phyloP scores from a whole-genome alignment of 768 basidiomycete genomes.

The Termitomyces sp. region DNA sequence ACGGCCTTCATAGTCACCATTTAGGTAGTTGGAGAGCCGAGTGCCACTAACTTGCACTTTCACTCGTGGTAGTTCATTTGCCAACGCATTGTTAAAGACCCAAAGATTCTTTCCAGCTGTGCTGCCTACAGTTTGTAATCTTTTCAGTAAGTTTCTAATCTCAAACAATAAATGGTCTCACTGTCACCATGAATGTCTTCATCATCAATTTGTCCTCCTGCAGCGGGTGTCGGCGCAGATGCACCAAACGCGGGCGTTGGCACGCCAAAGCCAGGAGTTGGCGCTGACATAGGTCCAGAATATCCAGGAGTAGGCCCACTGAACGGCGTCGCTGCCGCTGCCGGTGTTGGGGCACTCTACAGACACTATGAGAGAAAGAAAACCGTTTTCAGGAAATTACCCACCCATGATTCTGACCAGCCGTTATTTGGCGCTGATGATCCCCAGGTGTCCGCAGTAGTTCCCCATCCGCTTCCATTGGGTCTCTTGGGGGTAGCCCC shows the following conservation, averaged over 20 bases:
- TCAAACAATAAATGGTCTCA: neutral
- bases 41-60: slow-evolving; percentile 14
- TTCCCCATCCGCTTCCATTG: slow-evolving; percentile 22
- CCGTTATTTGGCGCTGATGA: slow-evolving; percentile 13
- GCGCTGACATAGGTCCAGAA: slow-evolving; percentile 12
- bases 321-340: slow-evolving; percentile 31
- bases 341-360: slow-evolving; percentile 50
- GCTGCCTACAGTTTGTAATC: neutral
- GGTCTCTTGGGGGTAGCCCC: slow-evolving; percentile 38
- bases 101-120: slow-evolving; percentile 11
- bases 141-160: neutral
- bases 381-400: neutral
- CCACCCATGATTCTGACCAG: slow-evolving; percentile 19
- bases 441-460: slow-evolving; percentile 15
- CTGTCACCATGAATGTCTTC: neutral
- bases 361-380: slow-evolving; percentile 1
- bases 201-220: slow-evolving; percentile 5
- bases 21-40: slow-evolving; percentile 15
- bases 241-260: slow-evolving; percentile 4
- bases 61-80: slow-evolving; percentile 11
- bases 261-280: slow-evolving; percentile 11
- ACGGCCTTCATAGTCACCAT: slow-evolving; percentile 24
- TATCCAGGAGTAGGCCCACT: slow-evolving; percentile 24
- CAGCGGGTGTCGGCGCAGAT: slow-evolving; percentile 10
- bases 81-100: slow-evolving; percentile 17